These are phyloP conservation scores for Botrytis porri DNA, from an alignment of 2,329 filamentous ascomycete species.

Conservation along the genomic window DNA sequence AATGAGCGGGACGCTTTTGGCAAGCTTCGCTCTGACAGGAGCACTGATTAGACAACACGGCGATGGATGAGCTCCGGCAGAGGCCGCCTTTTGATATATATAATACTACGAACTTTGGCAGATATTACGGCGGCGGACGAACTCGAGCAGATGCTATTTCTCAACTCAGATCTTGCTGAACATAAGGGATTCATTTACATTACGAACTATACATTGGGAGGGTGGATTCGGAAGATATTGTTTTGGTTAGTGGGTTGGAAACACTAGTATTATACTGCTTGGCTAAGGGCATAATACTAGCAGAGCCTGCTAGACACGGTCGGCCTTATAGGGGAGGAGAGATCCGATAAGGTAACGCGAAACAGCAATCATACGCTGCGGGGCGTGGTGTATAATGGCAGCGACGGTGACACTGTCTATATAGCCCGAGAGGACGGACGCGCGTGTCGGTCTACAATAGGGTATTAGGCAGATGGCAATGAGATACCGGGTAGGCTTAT, in stretches of 20 bases:
- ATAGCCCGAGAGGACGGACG: not conserved
- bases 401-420: not conserved
- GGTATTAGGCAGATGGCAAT: not conserved
- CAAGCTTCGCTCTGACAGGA: too few species aligned
- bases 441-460: not conserved
- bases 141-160: not conserved
- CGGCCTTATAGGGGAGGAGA: not conserved
- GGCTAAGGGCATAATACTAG: too few species aligned
- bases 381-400: not conserved
- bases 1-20: too few species aligned
- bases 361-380: not conserved
- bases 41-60: too few species aligned
- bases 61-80: too few species aligned
- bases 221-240: too few species aligned
- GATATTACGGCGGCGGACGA: too few species aligned
- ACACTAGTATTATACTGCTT: too few species aligned
- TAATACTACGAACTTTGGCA: too few species aligned
- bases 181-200: not conserved
- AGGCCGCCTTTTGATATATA: too few species aligned
- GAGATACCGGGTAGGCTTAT: not conserved
- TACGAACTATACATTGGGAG: too few species aligned
- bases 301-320: not conserved
- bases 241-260: too few species aligned
- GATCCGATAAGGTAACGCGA: not conserved
- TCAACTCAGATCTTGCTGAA: not conserved